Conservation (phyloP, 164 flowering plant genomes). For the Nymphaea colorata region DNA sequence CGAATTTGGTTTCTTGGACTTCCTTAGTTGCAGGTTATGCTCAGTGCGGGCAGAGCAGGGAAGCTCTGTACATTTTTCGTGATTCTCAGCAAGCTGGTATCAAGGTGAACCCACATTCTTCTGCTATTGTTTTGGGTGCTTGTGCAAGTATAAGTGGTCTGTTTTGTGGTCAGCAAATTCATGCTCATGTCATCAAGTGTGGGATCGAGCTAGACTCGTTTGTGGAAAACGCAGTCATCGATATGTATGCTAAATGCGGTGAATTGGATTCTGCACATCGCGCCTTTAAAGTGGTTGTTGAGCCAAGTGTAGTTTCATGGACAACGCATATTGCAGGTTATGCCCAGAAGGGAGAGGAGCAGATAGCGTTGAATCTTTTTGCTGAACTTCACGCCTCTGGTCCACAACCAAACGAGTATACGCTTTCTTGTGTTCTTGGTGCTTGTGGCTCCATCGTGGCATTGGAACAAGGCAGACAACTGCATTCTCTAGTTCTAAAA, state of each 20-base stretch:
- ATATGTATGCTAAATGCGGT: conserved; percentile 30
- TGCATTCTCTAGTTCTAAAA: conserved; percentile 22
- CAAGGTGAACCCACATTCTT: conserved; percentile 18
- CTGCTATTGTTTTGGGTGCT: conserved; percentile 24
- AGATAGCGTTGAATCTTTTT: conserved; percentile 26
- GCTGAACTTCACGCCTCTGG: conserved; percentile 18
- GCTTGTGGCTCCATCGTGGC: conserved; percentile 16
- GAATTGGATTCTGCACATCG: conserved; percentile 14
- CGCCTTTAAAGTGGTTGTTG: conserved; percentile 17
- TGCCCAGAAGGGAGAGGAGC: conserved; percentile 18
- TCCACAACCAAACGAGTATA: conserved; percentile 22
- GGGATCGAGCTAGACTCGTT: conserved; percentile 25
- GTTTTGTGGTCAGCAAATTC: conserved; percentile 24
- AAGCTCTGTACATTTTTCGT: conserved; percentile 23
- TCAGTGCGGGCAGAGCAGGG: conserved; percentile 21
- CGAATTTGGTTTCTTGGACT: conserved; percentile 23
- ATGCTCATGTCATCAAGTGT: conserved; percentile 17
- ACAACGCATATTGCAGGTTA: conserved; percentile 32
- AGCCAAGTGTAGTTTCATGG: conserved; percentile 25
- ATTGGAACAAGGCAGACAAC: conserved; percentile 24
- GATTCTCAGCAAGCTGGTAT: conserved; percentile 16
- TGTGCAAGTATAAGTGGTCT: conserved; percentile 22
- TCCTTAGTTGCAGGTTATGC: conserved; percentile 22
- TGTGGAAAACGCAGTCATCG: conserved; percentile 21
- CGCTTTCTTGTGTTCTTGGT: conserved; percentile 26